Percentiles rank a stretch among this genome's conserved stretches.
phyloP scores from a whole-genome alignment of 2,329 filamentous ascomycete species.

The Colletotrichum lupini region DNA sequence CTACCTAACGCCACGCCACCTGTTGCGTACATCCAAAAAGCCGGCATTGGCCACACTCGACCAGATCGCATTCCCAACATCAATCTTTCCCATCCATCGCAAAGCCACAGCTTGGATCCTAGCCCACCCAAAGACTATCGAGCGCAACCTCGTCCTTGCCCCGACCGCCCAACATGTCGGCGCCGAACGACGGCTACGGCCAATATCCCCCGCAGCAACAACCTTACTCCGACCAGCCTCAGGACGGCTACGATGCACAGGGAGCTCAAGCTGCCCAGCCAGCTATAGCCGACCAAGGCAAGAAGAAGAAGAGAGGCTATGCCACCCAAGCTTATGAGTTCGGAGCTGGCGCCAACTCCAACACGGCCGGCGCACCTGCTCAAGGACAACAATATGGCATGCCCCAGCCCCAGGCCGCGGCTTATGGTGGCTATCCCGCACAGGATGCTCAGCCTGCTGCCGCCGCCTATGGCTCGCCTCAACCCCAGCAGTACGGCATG shows the following conservation, averaged over 20 bases:
- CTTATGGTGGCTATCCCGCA: constrained; percentile 71
- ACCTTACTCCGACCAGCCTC: constrained; percentile 52
- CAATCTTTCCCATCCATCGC: constrained; percentile 37
- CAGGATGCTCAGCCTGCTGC: constrained; percentile 54
- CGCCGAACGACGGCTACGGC: constrained; percentile 66
- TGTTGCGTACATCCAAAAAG: constrained; percentile 15
- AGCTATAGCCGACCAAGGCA: constrained; percentile 58
- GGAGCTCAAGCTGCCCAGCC: constrained; percentile 43
- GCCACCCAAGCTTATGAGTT: constrained; percentile 96
- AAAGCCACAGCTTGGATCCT: neutral
- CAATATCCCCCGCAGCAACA: constrained; percentile 57
- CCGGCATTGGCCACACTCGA: constrained; percentile 8
- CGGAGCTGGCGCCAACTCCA: constrained; percentile 81
- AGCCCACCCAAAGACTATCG: constrained; percentile 1
- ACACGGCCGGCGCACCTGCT: constrained; percentile 60
- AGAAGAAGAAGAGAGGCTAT: constrained; percentile 95
- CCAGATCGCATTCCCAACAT: constrained; percentile 1
- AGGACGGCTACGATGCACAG: constrained; percentile 51
- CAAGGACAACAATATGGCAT: constrained; percentile 58
- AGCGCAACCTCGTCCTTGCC: neutral
- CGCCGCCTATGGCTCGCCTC: constrained; percentile 55
- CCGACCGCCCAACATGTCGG: constrained; percentile 61
- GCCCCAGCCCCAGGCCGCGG: constrained; percentile 55
- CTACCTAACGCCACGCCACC: constrained; percentile 30
- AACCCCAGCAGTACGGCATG: constrained; percentile 53